Conservation (phyloP, 495 filamentous ascomycete genomes). For the Trichoderma parareesei region DNA sequence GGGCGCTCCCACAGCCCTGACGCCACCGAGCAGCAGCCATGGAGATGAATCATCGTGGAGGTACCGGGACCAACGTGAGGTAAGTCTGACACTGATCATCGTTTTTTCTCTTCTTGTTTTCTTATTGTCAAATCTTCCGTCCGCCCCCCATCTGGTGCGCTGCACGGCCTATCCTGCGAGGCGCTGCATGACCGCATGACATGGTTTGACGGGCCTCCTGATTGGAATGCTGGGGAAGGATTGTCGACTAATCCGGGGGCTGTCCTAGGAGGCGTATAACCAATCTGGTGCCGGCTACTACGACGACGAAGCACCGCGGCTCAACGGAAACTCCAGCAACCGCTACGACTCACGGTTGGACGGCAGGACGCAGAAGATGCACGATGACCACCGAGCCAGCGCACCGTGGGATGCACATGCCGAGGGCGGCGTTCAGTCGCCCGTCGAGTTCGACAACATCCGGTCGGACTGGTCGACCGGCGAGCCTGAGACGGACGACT, state of each 20-base stretch:
- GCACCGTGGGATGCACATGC: not conserved
- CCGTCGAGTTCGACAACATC: slow-evolving; percentile 7
- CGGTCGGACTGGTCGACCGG: not conserved
- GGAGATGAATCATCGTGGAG: slow-evolving; percentile 42
- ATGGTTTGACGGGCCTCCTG: not conserved
- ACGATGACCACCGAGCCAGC: not conserved
- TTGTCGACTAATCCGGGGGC: not conserved
- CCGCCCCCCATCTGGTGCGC: not conserved
- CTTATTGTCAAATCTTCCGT: too few species aligned
- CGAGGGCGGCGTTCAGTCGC: not conserved
- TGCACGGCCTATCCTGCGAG: not conserved
- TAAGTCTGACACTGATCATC: not conserved
- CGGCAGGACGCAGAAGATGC: slow-evolving; percentile 1
- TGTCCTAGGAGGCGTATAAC: not conserved
- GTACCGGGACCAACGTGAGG: slow-evolving; percentile 25
- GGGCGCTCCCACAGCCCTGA: slow-evolving; percentile 38
- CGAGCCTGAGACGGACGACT: not conserved
- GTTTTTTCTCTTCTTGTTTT: not conserved
- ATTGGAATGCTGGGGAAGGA: not conserved
- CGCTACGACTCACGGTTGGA: not conserved
- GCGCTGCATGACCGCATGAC: not conserved
- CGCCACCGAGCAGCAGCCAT: slow-evolving; percentile 44
- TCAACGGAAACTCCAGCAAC: not conserved
- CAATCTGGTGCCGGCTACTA: slow-evolving; percentile 1
- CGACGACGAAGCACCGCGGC: not conserved